Conservation (phyloP, 1,139 yeast genomes). For the Yamadazyma triangularis region DNA sequence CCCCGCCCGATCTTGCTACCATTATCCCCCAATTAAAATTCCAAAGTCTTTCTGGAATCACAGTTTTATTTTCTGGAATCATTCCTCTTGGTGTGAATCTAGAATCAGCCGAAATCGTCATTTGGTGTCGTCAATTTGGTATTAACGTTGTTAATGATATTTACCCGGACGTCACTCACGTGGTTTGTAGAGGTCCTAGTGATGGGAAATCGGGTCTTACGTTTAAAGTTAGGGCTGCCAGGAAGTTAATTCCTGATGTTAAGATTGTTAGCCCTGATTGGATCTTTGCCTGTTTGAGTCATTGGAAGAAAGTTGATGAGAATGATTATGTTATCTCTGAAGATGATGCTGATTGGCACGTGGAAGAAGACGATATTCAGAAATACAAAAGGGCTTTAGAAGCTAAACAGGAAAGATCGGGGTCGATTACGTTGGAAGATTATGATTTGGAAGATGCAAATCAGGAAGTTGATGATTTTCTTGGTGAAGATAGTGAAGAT, state of each 20-base stretch:
- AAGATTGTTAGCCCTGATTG: conserved; percentile 90
- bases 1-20: conserved; percentile 58
- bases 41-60: conserved; percentile 62
- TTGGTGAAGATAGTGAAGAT: conserved; percentile 40
- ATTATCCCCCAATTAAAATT: conserved; percentile 73
- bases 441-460: conserved; percentile 53
- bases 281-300: conserved; percentile 80
- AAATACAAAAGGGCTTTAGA: conserved; percentile 35
- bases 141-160: conserved; percentile 78
- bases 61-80: conserved; percentile 79
- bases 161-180: conserved; percentile 77
- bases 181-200: conserved; percentile 65
- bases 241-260: conserved; percentile 57
- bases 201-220: conserved; percentile 33
- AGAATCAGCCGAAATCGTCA: conserved; percentile 76
- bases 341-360: conserved; percentile 33
- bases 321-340: conserved; percentile 52
- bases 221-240: conserved; percentile 74
- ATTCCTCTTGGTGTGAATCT: conserved; percentile 74
- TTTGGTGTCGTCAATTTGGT: conserved; percentile 91
- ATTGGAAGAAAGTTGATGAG: conserved; percentile 73
- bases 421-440: conserved; percentile 25
- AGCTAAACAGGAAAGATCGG: conserved; percentile 12
- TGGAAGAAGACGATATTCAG: conserved; percentile 40
- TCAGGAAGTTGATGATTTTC: conserved; percentile 57